Evolutionary conservation across 805 yeast genomes (phyloP).

Genomic region (Hanseniaspora pseudoguilliermondii): DNA sequence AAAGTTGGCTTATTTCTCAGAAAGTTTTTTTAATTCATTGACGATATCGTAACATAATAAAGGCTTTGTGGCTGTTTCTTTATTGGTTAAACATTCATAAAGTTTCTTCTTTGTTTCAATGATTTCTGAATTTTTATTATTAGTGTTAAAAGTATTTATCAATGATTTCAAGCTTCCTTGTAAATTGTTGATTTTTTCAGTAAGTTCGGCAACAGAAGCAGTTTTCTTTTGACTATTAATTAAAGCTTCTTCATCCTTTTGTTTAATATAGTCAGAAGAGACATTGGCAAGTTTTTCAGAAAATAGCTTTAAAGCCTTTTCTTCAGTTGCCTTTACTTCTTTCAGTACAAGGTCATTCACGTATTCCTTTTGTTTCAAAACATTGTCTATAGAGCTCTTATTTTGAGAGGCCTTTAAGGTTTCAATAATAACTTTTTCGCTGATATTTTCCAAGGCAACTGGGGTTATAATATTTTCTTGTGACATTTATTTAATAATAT

Average conservation of each 20-base stretch:
- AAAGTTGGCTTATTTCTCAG: background rate
- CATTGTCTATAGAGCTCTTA: conserved; percentile 44
- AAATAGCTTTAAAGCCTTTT: conserved; percentile 39
- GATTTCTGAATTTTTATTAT: conserved; percentile 30
- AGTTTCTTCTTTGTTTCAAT: conserved; percentile 39
- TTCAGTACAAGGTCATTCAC: conserved; percentile 53
- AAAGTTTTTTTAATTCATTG: conserved; percentile 35
- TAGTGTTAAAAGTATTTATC: conserved; percentile 13
- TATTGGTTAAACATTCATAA: conserved; percentile 39
- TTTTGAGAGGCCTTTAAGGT: conserved; percentile 53
- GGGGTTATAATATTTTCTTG: conserved; percentile 54
- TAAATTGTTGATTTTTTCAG: conserved; percentile 1
- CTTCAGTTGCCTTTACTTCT: conserved; percentile 43
- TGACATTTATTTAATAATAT: background rate
- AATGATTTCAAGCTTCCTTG: conserved; percentile 26
- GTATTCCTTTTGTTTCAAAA: conserved; percentile 53
- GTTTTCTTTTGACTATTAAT: conserved; percentile 8
- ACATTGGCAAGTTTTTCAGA: conserved; percentile 37
- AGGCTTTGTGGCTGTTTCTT: conserved; percentile 48
- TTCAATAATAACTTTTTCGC: conserved; percentile 49
- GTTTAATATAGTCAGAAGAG: conserved; percentile 24
- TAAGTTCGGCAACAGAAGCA: conserved; percentile 17
- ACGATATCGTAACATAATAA: conserved; percentile 78
- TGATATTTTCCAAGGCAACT: conserved; percentile 53
- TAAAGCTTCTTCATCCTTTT: conserved; percentile 25